Percentiles rank a stretch among this genome's conserved stretches.
Conservation (phyloP, 2,329 filamentous ascomycete genomes). For the Aspergillus clavatus region DNA sequence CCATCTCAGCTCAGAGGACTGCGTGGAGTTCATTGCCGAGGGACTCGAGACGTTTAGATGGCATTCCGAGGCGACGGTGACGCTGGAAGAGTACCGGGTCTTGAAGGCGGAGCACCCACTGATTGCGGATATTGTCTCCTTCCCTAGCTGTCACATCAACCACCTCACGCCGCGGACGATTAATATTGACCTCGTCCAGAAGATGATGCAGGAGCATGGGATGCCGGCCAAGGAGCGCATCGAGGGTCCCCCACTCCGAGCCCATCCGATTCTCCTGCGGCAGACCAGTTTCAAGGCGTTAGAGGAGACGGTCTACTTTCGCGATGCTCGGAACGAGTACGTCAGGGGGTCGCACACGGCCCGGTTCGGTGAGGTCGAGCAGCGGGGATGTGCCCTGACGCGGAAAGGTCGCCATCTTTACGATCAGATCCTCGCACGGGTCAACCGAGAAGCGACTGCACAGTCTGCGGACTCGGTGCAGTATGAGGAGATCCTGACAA, state of each 20-base stretch:
- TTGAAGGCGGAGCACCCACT: conserved; percentile 45
- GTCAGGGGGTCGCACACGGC: conserved; percentile 44
- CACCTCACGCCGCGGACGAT: conserved; percentile 51
- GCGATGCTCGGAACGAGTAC: conserved; percentile 10
- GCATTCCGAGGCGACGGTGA: conserved; percentile 40
- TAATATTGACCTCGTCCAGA: conserved; percentile 46
- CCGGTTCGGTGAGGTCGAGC: conserved; percentile 52
- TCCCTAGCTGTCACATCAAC: conserved; percentile 48
- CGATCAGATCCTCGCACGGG: conserved; percentile 38
- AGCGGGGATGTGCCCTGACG: conserved; percentile 50
- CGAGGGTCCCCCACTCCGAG: conserved; percentile 47
- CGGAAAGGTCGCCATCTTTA: conserved; percentile 44
- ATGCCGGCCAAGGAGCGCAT: conserved; percentile 48
- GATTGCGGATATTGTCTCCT: conserved; percentile 46
- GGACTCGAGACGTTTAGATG: conserved; percentile 48
- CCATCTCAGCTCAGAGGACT: conserved; percentile 27
- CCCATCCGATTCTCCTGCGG: conserved; percentile 46
- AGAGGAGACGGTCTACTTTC: conserved; percentile 46
- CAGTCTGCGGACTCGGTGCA: conserved; percentile 1
- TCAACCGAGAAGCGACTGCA: conserved; percentile 13
- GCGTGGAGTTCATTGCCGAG: conserved; percentile 39
- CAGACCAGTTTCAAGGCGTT: conserved; percentile 53
- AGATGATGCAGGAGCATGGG: conserved; percentile 38
- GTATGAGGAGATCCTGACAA: conserved; percentile 19
- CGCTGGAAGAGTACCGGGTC: conserved; percentile 39